Evolutionary conservation across 164 flowering plant genomes (phyloP), one percentile per base, ranked within the genome.

Genomic region (Sextonia rubra): DNA sequence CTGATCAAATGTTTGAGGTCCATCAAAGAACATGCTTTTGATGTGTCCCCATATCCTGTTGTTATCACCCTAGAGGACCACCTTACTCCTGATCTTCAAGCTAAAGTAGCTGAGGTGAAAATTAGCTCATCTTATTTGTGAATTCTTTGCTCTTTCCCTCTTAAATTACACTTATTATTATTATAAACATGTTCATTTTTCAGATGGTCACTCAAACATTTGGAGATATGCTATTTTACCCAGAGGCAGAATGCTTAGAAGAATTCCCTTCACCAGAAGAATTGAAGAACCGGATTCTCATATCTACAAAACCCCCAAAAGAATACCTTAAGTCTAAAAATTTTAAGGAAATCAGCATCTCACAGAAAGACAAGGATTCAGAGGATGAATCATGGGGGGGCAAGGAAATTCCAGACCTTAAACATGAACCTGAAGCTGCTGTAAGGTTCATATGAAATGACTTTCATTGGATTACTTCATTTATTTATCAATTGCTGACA

Each of bases 221-320:
- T 82, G 96, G 92, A 60, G 85, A 85, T 0, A 76, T 81, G 86
- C 82, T 95, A 23, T 91, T 80, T 82, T 82, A 65, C 73, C 93
- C 97, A 23, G 83, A 83, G 22, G 75, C 82, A 52, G 90, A 84
- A 32, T 64, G 70, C 74, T 73, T 91, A 68, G 68, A 67, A 48
- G 87, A 86, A 69, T 85, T 92, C 64, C 98, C 96, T 47, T 90
- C 97, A 0, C 99, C 98, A 5, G 94, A 89, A 72, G 79, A 81
- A 37, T 71, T 94, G 76, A 91, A 86, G 78, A 22, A 84, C 26
- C 82, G 86, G 32, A 77, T 94, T 44, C 74, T 93, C 32, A 80
- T 94, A 47, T 94, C 99, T 24, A 93, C 99, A 2, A 95, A 95
- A 73, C 96, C 96, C 60, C 99, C 99, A 32, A 90, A 89, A 80